Evolutionary conservation across 2,329 filamentous ascomycete genomes (phyloP), one percentile per base, ranked within the genome.

Genomic region (Hypomyces perniciosus): DNA sequence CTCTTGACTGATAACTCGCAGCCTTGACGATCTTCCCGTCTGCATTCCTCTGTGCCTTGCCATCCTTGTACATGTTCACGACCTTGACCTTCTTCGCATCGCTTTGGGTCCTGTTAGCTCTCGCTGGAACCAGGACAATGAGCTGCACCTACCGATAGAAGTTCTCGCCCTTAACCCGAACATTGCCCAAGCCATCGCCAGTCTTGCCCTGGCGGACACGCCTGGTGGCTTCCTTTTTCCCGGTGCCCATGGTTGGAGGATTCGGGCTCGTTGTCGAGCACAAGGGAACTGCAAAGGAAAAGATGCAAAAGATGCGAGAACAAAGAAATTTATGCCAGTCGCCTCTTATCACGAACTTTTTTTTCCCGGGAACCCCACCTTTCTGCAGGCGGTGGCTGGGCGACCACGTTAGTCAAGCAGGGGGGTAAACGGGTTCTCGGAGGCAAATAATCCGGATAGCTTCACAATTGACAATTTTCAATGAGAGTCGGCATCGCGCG

Each of bases 151-250:
- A 86, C 79, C 88, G 84, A 76, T 97, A 97, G 75, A 97, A 99
- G 77, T 97, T 97, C 78, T 97, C 92, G 73, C 93, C 93, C 75
- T 99, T 99, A 62, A 84, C 78, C 64, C 85, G 89, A 65, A 97
- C 88, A 74, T 97, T 97, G 63, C 74, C 84, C 82, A 96, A 90
- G 68, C 90, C 90, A 82, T 93, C 86, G 59, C 81, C 81, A 45
- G 80, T 81, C 74, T 91, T 92, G 61, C 89, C 90, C 79, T 96
- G 84, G 69, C 90, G 87, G 75, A 79, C 80, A 68, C 87, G 86
- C 73, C 92, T 85, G 68, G 76, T 80, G 57, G 83, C 84, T 73
- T 97, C 92, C 72, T 96, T 96, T 79, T 97, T 97, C 63, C 83
- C 85, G 62, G 84, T 86, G 72, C 90, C 90, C 90, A 96, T 96